Evolutionary conservation across 2,329 filamentous ascomycete species (phyloP).

Genomic region (Phaeosphaeriaceae sp.): DNA sequence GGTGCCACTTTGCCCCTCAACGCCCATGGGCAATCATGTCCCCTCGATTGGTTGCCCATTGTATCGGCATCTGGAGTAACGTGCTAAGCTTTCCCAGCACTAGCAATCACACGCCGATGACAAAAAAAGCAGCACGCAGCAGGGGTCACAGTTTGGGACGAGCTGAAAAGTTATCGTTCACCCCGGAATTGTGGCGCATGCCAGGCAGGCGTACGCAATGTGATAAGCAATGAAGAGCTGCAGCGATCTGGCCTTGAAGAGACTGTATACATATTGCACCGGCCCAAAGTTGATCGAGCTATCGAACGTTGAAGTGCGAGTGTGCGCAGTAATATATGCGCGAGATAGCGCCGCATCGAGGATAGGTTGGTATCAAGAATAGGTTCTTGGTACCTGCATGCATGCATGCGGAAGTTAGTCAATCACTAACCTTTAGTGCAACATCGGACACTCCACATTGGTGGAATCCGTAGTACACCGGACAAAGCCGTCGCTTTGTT

Average conservation of each 20-base stretch:
- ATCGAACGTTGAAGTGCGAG: not conserved
- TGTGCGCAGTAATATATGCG: not conserved
- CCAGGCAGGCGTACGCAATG: not conserved
- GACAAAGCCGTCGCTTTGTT: too few species aligned
- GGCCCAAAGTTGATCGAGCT: too few species aligned
- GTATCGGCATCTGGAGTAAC: not conserved
- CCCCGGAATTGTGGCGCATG: not conserved
- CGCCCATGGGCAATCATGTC: too few species aligned
- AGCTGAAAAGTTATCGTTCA: not conserved
- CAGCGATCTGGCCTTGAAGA: not conserved
- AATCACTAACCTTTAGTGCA: too few species aligned
- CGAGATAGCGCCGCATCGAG: too few species aligned
- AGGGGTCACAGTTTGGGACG: not conserved
- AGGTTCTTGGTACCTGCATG: not conserved
- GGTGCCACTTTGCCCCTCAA: too few species aligned
- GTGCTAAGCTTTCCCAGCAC: not conserved
- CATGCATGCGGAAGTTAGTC: not conserved
- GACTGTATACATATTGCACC: too few species aligned
- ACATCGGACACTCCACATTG: too few species aligned
- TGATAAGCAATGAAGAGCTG: not conserved
- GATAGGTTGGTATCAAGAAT: too few species aligned
- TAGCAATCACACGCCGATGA: too few species aligned
- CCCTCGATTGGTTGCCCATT: not conserved
- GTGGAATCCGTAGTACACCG: too few species aligned
- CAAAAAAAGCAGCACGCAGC: not conserved